These are phyloP conservation scores for Aspergillus awamori DNA, from an alignment of 2,329 filamentous ascomycete genomes.

Conservation along the genomic window DNA sequence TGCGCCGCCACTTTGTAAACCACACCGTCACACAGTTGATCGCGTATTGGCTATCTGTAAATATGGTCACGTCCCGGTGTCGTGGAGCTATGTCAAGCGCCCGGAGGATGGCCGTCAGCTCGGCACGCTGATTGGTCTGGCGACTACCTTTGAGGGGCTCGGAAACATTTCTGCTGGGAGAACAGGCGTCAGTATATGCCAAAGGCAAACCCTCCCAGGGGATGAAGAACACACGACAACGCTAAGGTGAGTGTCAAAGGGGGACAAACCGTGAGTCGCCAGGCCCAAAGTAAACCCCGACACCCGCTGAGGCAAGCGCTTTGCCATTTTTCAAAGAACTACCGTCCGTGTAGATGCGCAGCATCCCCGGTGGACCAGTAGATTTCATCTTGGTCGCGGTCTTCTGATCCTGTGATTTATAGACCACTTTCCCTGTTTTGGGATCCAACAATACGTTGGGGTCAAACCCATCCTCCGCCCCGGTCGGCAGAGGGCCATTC, in stretches of 20 bases:
- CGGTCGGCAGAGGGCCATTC: constrained; percentile 57
- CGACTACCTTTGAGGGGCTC: constrained; percentile 72
- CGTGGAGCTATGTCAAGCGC: constrained; percentile 75
- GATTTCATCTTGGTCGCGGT: constrained; percentile 49
- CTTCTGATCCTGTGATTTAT: constrained; percentile 57
- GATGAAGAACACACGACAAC: background rate
- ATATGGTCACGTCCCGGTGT: constrained; percentile 71
- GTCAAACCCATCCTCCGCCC: constrained; percentile 65
- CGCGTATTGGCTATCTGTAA: constrained; percentile 86
- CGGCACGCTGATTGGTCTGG: constrained; percentile 96
- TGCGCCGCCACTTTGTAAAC: constrained; percentile 74
- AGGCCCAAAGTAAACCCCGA: constrained; percentile 67
- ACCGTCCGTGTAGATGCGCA: constrained; percentile 67
- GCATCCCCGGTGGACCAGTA: constrained; percentile 52
- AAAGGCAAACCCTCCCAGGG: background rate
- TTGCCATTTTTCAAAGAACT: constrained; percentile 63
- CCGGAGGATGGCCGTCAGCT: constrained; percentile 83
- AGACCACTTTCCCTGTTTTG: constrained; percentile 56
- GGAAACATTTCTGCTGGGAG: constrained; percentile 64
- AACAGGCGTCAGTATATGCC: constrained; percentile 24
- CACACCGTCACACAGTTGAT: constrained; percentile 88
- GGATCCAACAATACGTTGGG: constrained; percentile 59
- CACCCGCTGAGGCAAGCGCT: constrained; percentile 58
- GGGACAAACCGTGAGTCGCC: constrained; percentile 56
- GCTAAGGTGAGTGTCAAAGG: background rate